Evolutionary conservation across 495 filamentous ascomycete species (phyloP).

Genomic region (Neurospora sp.): DNA sequence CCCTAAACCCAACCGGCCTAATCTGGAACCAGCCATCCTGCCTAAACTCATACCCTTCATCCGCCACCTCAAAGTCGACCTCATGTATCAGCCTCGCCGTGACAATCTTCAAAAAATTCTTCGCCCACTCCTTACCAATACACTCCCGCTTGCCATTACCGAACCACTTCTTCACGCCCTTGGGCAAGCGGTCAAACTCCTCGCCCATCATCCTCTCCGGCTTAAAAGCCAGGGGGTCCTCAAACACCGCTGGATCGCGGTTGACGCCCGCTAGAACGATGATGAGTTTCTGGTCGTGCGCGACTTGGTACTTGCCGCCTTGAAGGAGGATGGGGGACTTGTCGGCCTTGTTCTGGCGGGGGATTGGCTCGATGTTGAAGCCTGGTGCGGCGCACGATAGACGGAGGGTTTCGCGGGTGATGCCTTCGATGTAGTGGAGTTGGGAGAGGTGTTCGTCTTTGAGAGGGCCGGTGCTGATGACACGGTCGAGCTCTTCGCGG

Average conservation of each 20-base stretch:
- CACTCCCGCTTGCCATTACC: constrained; percentile 61
- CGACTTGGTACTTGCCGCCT: constrained; percentile 58
- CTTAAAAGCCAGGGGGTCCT: constrained; percentile 51
- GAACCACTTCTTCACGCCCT: constrained; percentile 57
- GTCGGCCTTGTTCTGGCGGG: constrained; percentile 33
- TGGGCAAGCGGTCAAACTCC: constrained; percentile 46
- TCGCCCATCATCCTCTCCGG: constrained; percentile 61
- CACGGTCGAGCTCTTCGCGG: constrained; percentile 55
- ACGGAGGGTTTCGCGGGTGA: constrained; percentile 57
- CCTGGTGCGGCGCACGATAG: constrained; percentile 56
- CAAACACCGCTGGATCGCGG: constrained; percentile 57
- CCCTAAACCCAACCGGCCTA: constrained; percentile 28
- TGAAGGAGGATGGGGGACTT: constrained; percentile 32
- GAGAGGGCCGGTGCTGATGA: constrained; percentile 46
- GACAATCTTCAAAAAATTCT: constrained; percentile 49
- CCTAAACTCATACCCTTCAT: constrained; percentile 45
- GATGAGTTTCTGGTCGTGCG: constrained; percentile 51
- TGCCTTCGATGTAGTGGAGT: constrained; percentile 53
- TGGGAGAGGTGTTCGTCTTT: constrained; percentile 45
- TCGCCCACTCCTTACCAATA: constrained; percentile 59
- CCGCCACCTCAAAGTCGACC: constrained; percentile 49
- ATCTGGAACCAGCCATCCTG: constrained; percentile 42
- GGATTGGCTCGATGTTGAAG: constrained; percentile 52
- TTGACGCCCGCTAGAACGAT: constrained; percentile 52
- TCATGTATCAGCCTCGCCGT: constrained; percentile 49